Percentiles rank a stretch among this genome's conserved stretches.
phyloP scores from a whole-genome alignment of 371 early-diverging fungal genomes.

The Rhizomucor miehei region DNA sequence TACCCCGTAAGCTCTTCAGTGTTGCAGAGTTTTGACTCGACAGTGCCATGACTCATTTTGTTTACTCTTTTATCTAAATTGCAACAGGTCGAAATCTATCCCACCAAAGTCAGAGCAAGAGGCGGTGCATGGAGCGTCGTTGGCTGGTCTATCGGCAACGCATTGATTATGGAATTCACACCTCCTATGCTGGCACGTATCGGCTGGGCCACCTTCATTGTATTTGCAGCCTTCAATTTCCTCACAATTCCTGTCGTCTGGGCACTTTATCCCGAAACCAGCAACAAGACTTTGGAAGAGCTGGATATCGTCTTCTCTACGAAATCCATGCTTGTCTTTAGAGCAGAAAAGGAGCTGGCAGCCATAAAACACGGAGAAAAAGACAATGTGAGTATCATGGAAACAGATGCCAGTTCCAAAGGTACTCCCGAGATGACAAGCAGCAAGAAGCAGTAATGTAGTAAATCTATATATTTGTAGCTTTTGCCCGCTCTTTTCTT shows the following conservation, averaged over 20 bases:
- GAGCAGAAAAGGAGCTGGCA: slow-evolving; percentile 32
- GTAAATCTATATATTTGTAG: too few relatives aligned
- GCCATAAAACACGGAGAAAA: neutral
- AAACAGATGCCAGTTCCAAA: too few relatives aligned
- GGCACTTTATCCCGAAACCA: slow-evolving; percentile 34
- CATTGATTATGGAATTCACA: slow-evolving; percentile 39
- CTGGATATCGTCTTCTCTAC: slow-evolving; percentile 40
- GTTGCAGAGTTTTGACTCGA: too few relatives aligned
- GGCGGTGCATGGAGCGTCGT: slow-evolving; percentile 45
- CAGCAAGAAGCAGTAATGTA: too few relatives aligned
- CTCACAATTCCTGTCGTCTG: slow-evolving; percentile 34
- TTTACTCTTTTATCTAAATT: too few relatives aligned
- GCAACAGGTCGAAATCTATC: slow-evolving; percentile 36
- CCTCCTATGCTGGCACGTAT: slow-evolving; percentile 34
- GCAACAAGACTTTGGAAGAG: slow-evolving; percentile 36
- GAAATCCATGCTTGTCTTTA: slow-evolving; percentile 31
- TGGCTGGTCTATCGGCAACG: slow-evolving; percentile 40
- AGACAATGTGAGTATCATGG: neutral
- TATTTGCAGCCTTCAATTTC: slow-evolving; percentile 38
- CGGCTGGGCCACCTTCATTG: slow-evolving; percentile 36
- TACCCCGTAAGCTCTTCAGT: slow-evolving; percentile 26
- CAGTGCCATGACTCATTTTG: too few relatives aligned
- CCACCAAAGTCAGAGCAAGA: slow-evolving; percentile 35
- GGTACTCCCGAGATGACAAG: too few relatives aligned
- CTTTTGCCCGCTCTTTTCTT: too few relatives aligned